Conservation (phyloP, 345 rosid genomes). For the Melaleuca quinquenervia region DNA sequence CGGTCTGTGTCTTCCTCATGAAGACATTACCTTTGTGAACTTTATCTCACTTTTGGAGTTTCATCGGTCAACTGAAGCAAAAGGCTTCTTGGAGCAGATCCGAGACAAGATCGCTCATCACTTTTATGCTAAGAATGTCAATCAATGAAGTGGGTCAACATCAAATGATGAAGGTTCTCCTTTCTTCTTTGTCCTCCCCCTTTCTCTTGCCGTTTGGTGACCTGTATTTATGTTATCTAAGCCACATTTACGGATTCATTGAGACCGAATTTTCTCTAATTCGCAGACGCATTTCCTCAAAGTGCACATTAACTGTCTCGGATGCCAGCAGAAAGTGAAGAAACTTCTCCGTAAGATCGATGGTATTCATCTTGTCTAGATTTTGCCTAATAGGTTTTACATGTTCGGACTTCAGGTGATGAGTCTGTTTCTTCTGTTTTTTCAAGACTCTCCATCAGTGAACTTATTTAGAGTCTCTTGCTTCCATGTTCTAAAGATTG, state of each 20-base stretch:
- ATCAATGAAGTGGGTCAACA: slow-evolving; percentile 18
- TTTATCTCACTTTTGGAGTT: not conserved
- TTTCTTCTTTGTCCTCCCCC: not conserved
- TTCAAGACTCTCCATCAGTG: not conserved
- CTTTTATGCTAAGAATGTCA: slow-evolving; percentile 13
- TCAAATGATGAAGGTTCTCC: slow-evolving; percentile 22
- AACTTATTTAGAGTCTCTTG: not conserved
- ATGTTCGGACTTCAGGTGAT: not conserved
- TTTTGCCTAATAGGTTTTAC: not conserved
- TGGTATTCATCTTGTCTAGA: slow-evolving; percentile 18
- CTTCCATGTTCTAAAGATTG: not conserved
- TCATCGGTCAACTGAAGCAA: not conserved
- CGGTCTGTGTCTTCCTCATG: not conserved
- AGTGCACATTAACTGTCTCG: slow-evolving; percentile 65
- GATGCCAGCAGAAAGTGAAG: slow-evolving; percentile 61
- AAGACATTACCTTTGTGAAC: not conserved
- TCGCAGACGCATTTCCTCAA: slow-evolving; percentile 49
- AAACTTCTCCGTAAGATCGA: slow-evolving; percentile 60
- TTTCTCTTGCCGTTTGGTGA: not conserved
- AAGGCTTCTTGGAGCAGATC: not conserved
- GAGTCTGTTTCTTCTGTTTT: not conserved
- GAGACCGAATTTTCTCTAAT: not conserved
- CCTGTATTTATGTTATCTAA: not conserved
- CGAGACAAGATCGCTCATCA: not conserved
- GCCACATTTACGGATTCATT: not conserved